Percentiles rank a stretch among this genome's conserved stretches.
These are phyloP conservation scores for Panaeolus cyanescens DNA, from an alignment of 768 basidiomycete species.

Conservation along the genomic window DNA sequence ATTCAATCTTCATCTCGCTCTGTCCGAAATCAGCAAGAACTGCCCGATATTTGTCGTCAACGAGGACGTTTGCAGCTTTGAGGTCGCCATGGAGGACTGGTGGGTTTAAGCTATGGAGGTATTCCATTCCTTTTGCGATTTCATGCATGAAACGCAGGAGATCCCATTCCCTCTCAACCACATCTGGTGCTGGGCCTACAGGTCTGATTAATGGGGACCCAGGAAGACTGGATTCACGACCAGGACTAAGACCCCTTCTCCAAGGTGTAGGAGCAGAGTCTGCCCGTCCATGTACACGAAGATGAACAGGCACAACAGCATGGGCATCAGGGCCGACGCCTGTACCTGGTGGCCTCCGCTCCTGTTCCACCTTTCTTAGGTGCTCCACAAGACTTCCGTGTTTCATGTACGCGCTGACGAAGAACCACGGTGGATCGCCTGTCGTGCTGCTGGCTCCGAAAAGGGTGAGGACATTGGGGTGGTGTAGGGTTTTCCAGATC, in stretches of 20 bases:
- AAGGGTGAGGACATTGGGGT: conserved; percentile 68
- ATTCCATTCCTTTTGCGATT: conserved; percentile 81
- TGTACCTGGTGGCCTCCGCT: conserved; percentile 16
- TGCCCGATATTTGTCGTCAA: conserved; percentile 66
- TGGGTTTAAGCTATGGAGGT: conserved; percentile 55
- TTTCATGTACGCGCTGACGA: conserved; percentile 71
- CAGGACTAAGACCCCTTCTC: conserved; percentile 1
- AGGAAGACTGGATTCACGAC: conserved; percentile 7
- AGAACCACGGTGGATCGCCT: conserved; percentile 70
- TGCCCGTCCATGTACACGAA: conserved; percentile 3
- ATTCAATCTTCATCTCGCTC: conserved; percentile 77
- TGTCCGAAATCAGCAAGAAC: conserved; percentile 86
- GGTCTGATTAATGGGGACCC: neutral
- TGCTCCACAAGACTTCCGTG: conserved; percentile 63
- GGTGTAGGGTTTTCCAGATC: conserved; percentile 67
- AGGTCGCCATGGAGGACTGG: conserved; percentile 81
- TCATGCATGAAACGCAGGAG: conserved; percentile 64
- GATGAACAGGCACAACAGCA: conserved; percentile 3
- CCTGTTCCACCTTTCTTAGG: conserved; percentile 39
- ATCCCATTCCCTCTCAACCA: conserved; percentile 41
- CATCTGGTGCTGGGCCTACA: conserved; percentile 6
- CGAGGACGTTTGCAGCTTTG: conserved; percentile 79
- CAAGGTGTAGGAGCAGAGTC: neutral
- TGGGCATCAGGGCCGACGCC: conserved; percentile 3
- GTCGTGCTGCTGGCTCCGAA: conserved; percentile 73